Evolutionary conservation across 108 stramenopile species (phyloP).

Genomic region (Craspedostauros australis): DNA sequence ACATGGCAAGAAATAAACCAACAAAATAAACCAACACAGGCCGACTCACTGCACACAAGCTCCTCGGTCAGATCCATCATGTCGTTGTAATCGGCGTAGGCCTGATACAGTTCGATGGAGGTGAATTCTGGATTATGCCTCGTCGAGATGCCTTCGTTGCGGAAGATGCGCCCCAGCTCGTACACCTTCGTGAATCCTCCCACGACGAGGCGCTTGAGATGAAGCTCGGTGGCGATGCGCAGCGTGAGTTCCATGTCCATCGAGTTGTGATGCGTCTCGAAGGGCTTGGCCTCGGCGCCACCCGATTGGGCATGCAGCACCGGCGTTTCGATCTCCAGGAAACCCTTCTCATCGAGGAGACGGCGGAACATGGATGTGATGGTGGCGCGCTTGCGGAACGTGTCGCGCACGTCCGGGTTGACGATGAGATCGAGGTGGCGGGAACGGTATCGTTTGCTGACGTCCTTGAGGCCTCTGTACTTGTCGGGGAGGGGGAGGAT

Average conservation of each 20-base stretch:
- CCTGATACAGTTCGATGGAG: slow-evolving; percentile 96
- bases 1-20: slow-evolving; percentile 1
- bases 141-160: slow-evolving; percentile 98
- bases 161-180: slow-evolving; percentile 97
- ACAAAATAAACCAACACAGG: not conserved
- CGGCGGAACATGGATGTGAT: slow-evolving; percentile 88
- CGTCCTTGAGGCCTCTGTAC: slow-evolving; percentile 91
- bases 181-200: slow-evolving; percentile 97
- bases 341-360: slow-evolving; percentile 83
- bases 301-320: slow-evolving; percentile 90
- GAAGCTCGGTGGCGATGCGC: slow-evolving; percentile 98
- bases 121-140: slow-evolving; percentile 99
- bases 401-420: slow-evolving; percentile 87
- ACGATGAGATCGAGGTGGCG: slow-evolving; percentile 95
- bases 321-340: slow-evolving; percentile 99
- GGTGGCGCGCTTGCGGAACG: slow-evolving; percentile 85
- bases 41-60: slow-evolving; percentile 70
- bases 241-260: slow-evolving; percentile 91
- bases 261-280: slow-evolving; percentile 95
- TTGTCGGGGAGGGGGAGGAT: slow-evolving; percentile 93
- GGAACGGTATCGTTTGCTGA: slow-evolving; percentile 90
- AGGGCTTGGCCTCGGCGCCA: slow-evolving; percentile 98
- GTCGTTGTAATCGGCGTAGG: slow-evolving; percentile 95
- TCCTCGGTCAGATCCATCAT: slow-evolving; percentile 96
- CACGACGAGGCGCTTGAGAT: slow-evolving; percentile 93